Evolutionary conservation across 2,329 filamentous ascomycete species (phyloP).

Genomic region (Ramichloridium luteum): DNA sequence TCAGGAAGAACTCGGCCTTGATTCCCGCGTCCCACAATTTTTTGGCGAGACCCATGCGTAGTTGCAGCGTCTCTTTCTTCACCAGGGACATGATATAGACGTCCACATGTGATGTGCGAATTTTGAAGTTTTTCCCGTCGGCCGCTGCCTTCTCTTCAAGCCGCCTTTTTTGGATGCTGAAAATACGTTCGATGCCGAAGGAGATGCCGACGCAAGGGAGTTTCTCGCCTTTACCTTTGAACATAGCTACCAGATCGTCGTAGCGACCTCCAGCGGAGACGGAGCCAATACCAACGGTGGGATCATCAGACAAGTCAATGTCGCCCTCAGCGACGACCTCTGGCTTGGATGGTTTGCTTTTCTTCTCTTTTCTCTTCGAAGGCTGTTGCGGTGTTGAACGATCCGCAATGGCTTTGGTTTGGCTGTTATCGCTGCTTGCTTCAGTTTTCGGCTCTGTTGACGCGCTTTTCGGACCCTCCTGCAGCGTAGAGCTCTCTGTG

Average conservation of each 20-base stretch:
- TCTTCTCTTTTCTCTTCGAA: conserved; percentile 41
- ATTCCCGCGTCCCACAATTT: conserved; percentile 77
- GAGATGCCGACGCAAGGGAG: conserved; percentile 88
- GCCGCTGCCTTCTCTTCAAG: too few relatives aligned
- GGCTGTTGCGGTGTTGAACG: too few relatives aligned
- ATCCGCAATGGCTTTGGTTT: too few relatives aligned
- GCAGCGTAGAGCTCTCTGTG: too few relatives aligned
- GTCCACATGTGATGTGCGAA: conserved; percentile 65
- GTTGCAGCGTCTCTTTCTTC: conserved; percentile 69
- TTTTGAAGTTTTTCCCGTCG: conserved; percentile 41
- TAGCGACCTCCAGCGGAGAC: conserved; percentile 85
- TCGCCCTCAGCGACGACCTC: conserved; percentile 29
- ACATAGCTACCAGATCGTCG: conserved; percentile 90
- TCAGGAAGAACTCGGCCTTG: conserved; percentile 83
- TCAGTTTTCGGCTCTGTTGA: too few relatives aligned
- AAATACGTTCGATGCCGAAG: conserved; percentile 91
- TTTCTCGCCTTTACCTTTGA: conserved; percentile 57
- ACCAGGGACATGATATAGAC: conserved; percentile 94
- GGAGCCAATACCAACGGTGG: conserved; percentile 72
- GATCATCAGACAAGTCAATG: conserved; percentile 63
- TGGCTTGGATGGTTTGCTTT: conserved; percentile 31
- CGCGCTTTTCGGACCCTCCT: too few relatives aligned
- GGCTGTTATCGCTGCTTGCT: too few relatives aligned
- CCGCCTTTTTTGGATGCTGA: conserved; percentile 75
- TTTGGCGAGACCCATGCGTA: conserved; percentile 70